Base-by-base conservation (phyloP, 2,329 filamentous ascomycete genomes). In the Dendrostoma leiphaemia region DNA sequence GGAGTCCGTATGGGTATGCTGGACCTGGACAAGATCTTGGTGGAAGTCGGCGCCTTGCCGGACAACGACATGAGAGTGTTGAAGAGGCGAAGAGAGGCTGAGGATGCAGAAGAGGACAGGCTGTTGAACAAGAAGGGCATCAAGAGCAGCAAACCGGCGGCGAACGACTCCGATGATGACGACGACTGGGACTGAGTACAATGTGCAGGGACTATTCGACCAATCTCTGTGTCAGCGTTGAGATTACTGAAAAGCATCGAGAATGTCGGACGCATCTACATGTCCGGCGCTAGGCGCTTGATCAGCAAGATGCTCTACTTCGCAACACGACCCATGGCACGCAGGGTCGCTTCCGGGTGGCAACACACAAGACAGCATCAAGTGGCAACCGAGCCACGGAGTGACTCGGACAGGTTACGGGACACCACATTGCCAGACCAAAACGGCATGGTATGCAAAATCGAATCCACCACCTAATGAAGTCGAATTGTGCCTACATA, bases 31-130 rank as follows among this genome's bases (percentile, higher is more conserved):
- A 83, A 86, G 61, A 69, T 97, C 37, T 75, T 99, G 34, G 81
- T 97, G 2, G 88, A 91, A 45, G 78, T 95, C 34, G 91, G 91
- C 3, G 93, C 91, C 2, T 76, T 97, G 15, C 82, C 85, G 50
- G 79, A 86, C 47, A 87, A 85, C 54, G 94, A 99, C 68, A 81
- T 90, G 71, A 85, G 94, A 51, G 77, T 97, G 32, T 76, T 82
- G 28, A 84, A 85, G 72, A 76, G 81, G 60, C 78, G 79, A 63
- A 75, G 80, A 59, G 78, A 77, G 13, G 81, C 82, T 2, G 80
- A 85, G 58, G 84, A 86, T 38, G 81, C 76, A 45, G 79, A 83
- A 61, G 81, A 86, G 63, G 80, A 84, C 61, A 76, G 76, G 41
- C 67, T 81, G 41, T 72, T 74, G 60, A 52, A 44, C 21, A 69